Evolutionary conservation across 1,284 basidiomycete genomes (phyloP).

Genomic region (Ceratobasidium sp.): DNA sequence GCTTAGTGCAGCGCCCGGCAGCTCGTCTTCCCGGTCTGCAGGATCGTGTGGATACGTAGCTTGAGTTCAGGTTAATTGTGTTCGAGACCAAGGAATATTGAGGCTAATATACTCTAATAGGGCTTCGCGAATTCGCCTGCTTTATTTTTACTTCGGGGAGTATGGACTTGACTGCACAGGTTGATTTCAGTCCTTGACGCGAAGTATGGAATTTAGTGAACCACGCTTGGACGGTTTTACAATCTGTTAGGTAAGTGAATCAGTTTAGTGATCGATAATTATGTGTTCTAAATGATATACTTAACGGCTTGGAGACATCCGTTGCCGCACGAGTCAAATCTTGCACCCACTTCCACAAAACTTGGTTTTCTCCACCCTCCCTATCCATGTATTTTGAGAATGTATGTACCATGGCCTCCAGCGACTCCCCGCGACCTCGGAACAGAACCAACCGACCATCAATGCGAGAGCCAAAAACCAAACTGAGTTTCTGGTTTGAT

Average conservation of each 20-base stretch:
- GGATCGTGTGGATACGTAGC: slow-evolving; percentile 1
- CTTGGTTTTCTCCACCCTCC: not conserved
- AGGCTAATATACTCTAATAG: too few relatives aligned
- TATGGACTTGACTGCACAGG: too few relatives aligned
- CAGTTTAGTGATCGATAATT: too few relatives aligned
- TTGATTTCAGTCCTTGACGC: too few relatives aligned
- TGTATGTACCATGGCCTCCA: not conserved
- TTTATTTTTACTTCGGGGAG: too few relatives aligned
- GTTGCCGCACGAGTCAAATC: not conserved
- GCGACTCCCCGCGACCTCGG: not conserved
- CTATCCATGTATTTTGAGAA: slow-evolving; percentile 6
- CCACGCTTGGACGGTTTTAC: too few relatives aligned
- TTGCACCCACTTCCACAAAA: slow-evolving; percentile 12
- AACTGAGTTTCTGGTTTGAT: not conserved
- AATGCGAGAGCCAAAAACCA: not conserved
- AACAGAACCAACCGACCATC: not conserved
- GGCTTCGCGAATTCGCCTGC: too few relatives aligned
- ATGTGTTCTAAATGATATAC: not conserved
- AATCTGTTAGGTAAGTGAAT: too few relatives aligned
- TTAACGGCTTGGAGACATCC: not conserved
- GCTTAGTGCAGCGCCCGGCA: not conserved
- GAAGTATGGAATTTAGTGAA: too few relatives aligned
- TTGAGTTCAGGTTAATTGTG: not conserved
- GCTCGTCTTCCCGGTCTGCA: not conserved
- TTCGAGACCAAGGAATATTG: too few relatives aligned